Evolutionary conservation across 352 stramenopile species (phyloP).

Genomic region (Globisporangium solare): DNA sequence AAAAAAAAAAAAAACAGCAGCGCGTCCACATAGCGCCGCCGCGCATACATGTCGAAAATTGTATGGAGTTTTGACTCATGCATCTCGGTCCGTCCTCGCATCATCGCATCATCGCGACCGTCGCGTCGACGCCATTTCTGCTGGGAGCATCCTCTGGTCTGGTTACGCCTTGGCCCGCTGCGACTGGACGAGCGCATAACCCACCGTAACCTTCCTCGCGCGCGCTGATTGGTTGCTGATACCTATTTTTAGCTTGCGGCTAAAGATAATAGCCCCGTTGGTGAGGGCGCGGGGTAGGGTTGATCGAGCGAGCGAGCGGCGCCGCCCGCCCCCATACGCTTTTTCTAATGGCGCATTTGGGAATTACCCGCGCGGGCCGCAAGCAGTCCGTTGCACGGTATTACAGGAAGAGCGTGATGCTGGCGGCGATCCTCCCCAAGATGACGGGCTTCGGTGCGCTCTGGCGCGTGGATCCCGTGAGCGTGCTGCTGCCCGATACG

Average conservation of each 20-base stretch:
- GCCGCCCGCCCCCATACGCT: neutral
- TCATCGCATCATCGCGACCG: too few relatives aligned
- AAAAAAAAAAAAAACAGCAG: too few relatives aligned
- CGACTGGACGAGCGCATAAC: too few relatives aligned
- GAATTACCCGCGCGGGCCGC: neutral
- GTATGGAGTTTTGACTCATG: too few relatives aligned
- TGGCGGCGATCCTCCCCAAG: conserved; percentile 13
- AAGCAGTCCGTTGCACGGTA: neutral
- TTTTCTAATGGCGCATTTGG: conserved; percentile 3
- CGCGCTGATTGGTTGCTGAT: neutral
- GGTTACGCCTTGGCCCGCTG: too few relatives aligned
- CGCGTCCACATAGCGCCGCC: too few relatives aligned
- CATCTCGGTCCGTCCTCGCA: too few relatives aligned
- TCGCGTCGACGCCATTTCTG: too few relatives aligned
- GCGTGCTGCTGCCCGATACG: conserved; percentile 15
- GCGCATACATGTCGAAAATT: too few relatives aligned
- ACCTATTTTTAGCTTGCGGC: neutral
- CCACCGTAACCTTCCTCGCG: neutral
- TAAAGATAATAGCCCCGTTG: too few relatives aligned
- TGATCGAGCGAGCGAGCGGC: neutral
- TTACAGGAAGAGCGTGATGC: conserved; percentile 3
- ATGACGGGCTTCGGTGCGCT: conserved; percentile 29
- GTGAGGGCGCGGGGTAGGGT: too few relatives aligned
- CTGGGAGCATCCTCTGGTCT: too few relatives aligned
- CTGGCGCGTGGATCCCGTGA: conserved; percentile 41